phyloP scores from a whole-genome alignment of 805 yeast genomes.

The Spathaspora sp. region DNA sequence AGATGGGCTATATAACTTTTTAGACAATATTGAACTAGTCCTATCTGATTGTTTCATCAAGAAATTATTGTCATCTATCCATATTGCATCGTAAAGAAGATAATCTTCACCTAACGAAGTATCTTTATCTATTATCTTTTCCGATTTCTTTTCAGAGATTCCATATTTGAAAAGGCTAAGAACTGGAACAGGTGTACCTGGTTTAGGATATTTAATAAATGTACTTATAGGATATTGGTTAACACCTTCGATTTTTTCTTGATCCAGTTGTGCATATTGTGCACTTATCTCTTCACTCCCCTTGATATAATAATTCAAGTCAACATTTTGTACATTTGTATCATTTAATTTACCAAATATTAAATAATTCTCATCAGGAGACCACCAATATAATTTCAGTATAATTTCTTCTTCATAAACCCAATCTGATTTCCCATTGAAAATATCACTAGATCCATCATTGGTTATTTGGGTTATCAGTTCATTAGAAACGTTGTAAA shows the following conservation, averaged over 20 bases:
- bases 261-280: slow-evolving; percentile 9
- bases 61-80: slow-evolving; percentile 50
- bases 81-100: slow-evolving; percentile 58
- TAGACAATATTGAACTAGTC: slow-evolving; percentile 50
- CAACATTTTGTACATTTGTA: slow-evolving; percentile 49
- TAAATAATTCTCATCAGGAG: slow-evolving; percentile 55
- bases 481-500: slow-evolving; percentile 33
- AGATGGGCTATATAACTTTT: slow-evolving; percentile 39
- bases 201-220: slow-evolving; percentile 64
- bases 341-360: slow-evolving; percentile 59
- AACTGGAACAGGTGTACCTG: slow-evolving; percentile 62
- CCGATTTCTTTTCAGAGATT: slow-evolving; percentile 10
- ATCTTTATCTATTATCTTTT: slow-evolving; percentile 6
- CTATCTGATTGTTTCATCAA: slow-evolving; percentile 65
- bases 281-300: slow-evolving; percentile 15
- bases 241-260: slow-evolving; percentile 10
- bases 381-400: slow-evolving; percentile 68
- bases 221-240: slow-evolving; percentile 46
- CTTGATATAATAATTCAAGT: slow-evolving; percentile 49
- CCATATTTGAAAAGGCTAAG: slow-evolving; percentile 43
- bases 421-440: slow-evolving; percentile 79
- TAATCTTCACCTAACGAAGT: slow-evolving; percentile 38
- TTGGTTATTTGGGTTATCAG: slow-evolving; percentile 34
- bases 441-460: slow-evolving; percentile 50
- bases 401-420: slow-evolving; percentile 79